Evolutionary conservation across 2,329 filamentous ascomycete genomes (phyloP), one percentile per base, ranked within the genome.

Genomic region (Fusarium chuoi): DNA sequence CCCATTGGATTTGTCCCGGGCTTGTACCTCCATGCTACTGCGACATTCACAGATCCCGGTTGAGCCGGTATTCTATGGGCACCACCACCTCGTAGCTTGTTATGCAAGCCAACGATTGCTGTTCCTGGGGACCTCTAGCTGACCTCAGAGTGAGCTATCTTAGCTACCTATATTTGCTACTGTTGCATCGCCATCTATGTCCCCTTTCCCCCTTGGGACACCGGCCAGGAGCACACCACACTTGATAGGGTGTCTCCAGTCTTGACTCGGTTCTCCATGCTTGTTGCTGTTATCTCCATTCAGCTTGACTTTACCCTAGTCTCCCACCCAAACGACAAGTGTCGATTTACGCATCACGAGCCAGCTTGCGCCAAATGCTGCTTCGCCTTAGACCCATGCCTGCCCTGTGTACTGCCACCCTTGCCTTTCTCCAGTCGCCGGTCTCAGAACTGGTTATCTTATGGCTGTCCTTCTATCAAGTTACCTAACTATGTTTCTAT

Each of bases 321-420:
- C 52, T 52, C 71, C 49, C 56, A 60, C 60, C 72, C 49, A 70
- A 58, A 39, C 51, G 56, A 56, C 62, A 75, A 72, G 73, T 65
- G 59, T 75, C 70, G 63, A 72, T 61, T 74, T 22, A 38, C 58
- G 54, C 67, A 75, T 77, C 75, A 78, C 74, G 70, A 76, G 74
- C 71, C 64, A 70, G 44, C 64, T 52, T 71, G 68, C 62, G 68
- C 73, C 65, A 75, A 63, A 65, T 70, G 70, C 71, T 74, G 72
- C 75, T 78, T 70, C 67, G 70, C 73, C 73, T 63, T 68, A 39
- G 24, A 73, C 62, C 73, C 63, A 57, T 68, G 46, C 60, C 49
- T 24, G 46, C 61, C 42, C 26, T 48, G 33, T 51, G 41, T 60
- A 61, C 48, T 58, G 54, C 66, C 62, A 57, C 65, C 68, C 71